These are phyloP conservation scores for Barnettozyma sucrosica DNA, from an alignment of 805 yeast genomes.

Conservation along the genomic window DNA sequence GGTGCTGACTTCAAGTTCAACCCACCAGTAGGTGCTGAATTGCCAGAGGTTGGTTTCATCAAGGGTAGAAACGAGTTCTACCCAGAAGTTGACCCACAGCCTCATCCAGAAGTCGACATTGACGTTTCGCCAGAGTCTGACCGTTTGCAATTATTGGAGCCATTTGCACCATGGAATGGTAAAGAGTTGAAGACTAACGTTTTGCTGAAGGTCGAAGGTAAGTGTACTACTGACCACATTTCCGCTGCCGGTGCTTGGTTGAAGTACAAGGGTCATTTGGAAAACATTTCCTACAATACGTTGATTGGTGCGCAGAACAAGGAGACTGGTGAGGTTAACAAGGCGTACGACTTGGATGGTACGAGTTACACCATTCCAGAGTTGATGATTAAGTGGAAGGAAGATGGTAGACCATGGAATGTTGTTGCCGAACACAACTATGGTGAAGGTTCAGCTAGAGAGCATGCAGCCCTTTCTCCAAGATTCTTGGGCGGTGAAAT, in stretches of 20 bases:
- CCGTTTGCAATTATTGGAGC: constrained; percentile 85
- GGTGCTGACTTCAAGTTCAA: constrained; percentile 74
- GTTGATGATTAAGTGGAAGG: constrained; percentile 92
- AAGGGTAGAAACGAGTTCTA: constrained; percentile 70
- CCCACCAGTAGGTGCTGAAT: constrained; percentile 79
- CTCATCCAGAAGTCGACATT: constrained; percentile 52
- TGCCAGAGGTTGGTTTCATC: constrained; percentile 74
- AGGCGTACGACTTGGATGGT: constrained; percentile 83
- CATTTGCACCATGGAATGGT: constrained; percentile 83
- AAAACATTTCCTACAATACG: constrained; percentile 91
- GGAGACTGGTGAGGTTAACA: constrained; percentile 94
- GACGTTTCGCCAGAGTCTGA: constrained; percentile 84
- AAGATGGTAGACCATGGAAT: constrained; percentile 79
- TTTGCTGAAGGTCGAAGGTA: constrained; percentile 89
- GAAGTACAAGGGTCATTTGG: constrained; percentile 96
- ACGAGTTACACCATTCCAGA: constrained; percentile 81
- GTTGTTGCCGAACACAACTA: constrained; percentile 97
- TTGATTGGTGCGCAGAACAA: constrained; percentile 94
- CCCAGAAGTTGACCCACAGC: constrained; percentile 64
- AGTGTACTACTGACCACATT: constrained; percentile 97
- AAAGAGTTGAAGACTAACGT: constrained; percentile 73
- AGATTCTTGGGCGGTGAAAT: constrained; percentile 89
- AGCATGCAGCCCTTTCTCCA: constrained; percentile 96
- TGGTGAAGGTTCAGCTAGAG: constrained; percentile 99
- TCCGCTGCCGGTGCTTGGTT: constrained; percentile 99